Base-by-base conservation (phyloP, 768 basidiomycete genomes). In the Rhodotorula paludigena region DNA sequence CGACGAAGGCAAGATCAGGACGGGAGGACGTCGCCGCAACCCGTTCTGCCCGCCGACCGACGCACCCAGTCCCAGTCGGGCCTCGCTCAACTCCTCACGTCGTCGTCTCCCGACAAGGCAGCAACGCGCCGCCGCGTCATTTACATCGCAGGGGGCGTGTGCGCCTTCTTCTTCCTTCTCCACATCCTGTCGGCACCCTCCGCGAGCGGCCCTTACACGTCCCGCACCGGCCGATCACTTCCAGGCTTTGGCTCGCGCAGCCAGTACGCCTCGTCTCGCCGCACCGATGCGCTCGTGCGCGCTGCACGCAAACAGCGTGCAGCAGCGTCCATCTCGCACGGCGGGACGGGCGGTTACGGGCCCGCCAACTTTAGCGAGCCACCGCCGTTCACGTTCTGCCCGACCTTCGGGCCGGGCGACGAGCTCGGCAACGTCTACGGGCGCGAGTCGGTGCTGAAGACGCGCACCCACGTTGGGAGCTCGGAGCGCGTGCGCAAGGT, bases 311-410 rank as follows among this genome's bases (percentile, higher is more conserved):
- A 74, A 64, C 70, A 73, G 63, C 60, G 66, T 25, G 73, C 68
- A 8, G 47, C 55, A 3, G 63, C 69, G n/a, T 15, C 52, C 33
- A 48, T 69, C 59, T 58, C 47, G 47, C 72, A 71, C 52, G 74
- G 73, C 44, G 71, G 69, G 7, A 66, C 65, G 23, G 74, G 73
- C 11, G 74, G 74, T 0, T 63, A 57, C 66, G 69, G 66, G 9
- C 74, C 75, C 15, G 72, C 72, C 53, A 76, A 76, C 71, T 76
- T 74, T 51, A 63, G 59, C 49, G 74, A 74, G 49, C 69, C 72
- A 9, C 86, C 84, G 63, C 93, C 94, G 0, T 99, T 99, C 78
- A 80, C 82, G 2, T 99, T 98, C 78, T 99, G 94, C 77, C 94
- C 94, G 0, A 82, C 86, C 2, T 89, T 88, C 76, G 90, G 90